Evolutionary conservation across 2,329 filamentous ascomycete species (phyloP), one percentile per base, ranked within the genome.

Genomic region (Ceratocystis variospora): DNA sequence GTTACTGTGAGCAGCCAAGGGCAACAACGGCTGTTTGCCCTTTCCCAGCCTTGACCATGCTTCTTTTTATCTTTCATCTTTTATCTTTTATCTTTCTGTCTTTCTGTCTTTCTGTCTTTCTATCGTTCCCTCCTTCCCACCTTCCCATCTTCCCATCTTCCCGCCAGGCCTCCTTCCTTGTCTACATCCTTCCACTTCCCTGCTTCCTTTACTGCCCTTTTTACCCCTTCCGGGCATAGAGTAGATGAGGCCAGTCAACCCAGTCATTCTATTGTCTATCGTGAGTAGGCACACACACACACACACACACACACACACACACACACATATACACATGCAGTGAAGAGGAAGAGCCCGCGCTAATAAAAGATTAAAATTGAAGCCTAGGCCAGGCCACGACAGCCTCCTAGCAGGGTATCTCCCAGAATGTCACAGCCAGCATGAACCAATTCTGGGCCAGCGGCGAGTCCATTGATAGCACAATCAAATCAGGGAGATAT

Each of bases 11-110:
- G 3, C 48, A 25, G 48, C 8, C 12, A 64, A 59, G 50, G 63
- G 61, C 61, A 62, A 61, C 17, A 61, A 25, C 57, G 28, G 19
- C 57, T n/a, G 22, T 61, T 37, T 37, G 57, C 12, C n/a, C 37
- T 17, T 62, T 25, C 59, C 59, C 37, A 62, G n/a, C 37, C 8
- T 25, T 33, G 48, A 8, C 19, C 48, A 53, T 53, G 15, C n/a
- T 37, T 19, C 45, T 48, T 19, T 22, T 46, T 46, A 7, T 46
- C 45, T 6, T 7, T 19, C n/a, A 17, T 19, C 45, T 19, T 15
- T 46, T 46, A 7, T 46, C 45, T 6, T 19, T 19, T 46, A 5
- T 19, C 45, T 19, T 15, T 25, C 22, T 25, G 22, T 25, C 22
- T 25, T 25, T 25, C 22, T 25, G 22, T 25, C 22, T 25, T 25